phyloP scores from a whole-genome alignment of 306 rosid species.

The Prinsepia uniflora region DNA sequence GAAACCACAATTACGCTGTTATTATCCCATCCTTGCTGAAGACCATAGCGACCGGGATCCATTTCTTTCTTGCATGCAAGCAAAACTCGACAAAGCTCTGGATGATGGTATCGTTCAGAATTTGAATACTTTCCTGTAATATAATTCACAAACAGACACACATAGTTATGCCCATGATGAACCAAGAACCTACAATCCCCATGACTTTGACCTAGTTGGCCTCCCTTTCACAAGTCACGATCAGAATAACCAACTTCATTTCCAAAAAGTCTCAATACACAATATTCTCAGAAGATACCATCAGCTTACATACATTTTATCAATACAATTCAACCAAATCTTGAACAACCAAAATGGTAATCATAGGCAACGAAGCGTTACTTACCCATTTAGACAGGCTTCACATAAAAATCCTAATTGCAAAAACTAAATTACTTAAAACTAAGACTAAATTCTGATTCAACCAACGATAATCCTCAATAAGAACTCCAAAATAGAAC shows the following conservation, averaged over 20 bases:
- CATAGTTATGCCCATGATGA: conserved; percentile 66
- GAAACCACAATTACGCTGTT: conserved; percentile 99
- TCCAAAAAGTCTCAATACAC: conserved; percentile 27
- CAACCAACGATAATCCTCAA: neutral
- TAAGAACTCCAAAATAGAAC: neutral
- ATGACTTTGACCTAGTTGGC: conserved; percentile 47
- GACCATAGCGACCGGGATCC: conserved; percentile 98
- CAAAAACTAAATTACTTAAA: neutral
- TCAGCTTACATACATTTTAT: neutral
- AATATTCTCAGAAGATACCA: neutral
- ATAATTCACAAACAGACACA: conserved; percentile 75
- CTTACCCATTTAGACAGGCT: neutral
- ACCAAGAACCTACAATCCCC: conserved; percentile 68
- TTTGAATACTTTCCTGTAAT: conserved; percentile 75
- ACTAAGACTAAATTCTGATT: neutral
- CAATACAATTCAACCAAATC: conserved; percentile 1
- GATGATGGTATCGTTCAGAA: conserved; percentile 31
- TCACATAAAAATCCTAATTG: neutral
- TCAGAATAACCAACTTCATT: conserved; percentile 48
- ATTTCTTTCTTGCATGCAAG: conserved; percentile 66
- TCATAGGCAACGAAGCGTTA: neutral
- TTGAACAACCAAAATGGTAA: neutral
- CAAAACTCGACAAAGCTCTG: conserved; percentile 36
- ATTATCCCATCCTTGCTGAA: conserved; percentile 99
- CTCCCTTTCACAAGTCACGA: conserved; percentile 43